Evolutionary conservation across 2,329 filamentous ascomycete genomes (phyloP).

Genomic region (Daldinia sp.): DNA sequence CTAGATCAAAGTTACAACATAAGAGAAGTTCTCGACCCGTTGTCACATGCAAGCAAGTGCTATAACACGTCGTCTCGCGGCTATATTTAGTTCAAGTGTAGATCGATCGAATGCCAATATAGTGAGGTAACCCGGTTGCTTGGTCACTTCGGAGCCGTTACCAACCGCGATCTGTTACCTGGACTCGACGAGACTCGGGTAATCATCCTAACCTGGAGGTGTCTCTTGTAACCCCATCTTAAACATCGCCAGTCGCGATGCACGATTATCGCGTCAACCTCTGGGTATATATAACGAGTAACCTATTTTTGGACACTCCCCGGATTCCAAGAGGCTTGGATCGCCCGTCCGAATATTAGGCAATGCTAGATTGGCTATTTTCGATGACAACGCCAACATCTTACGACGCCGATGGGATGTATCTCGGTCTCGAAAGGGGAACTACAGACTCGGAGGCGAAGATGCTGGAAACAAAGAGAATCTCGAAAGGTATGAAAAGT

Average conservation of each 20-base stretch:
- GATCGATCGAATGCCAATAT: background rate
- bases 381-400: background rate
- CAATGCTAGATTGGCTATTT: slow-evolving; percentile 12
- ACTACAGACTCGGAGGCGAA: background rate
- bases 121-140: background rate
- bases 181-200: background rate
- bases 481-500: background rate
- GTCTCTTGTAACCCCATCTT: background rate
- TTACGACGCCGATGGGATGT: slow-evolving; percentile 1
- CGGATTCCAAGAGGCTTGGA: slow-evolving; percentile 4
- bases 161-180: background rate
- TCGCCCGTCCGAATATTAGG: slow-evolving; percentile 5
- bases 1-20: background rate
- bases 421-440: slow-evolving; percentile 4
- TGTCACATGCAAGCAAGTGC: background rate
- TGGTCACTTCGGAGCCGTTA: background rate
- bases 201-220: background rate
- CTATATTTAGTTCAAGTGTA: background rate
- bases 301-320: slow-evolving; percentile 2
- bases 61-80: background rate
- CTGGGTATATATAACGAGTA: background rate
- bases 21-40: background rate
- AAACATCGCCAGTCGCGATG: background rate
- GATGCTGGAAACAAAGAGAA: background rate
- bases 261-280: background rate